Evolutionary conservation across 331 rosid species (phyloP), one percentile per base, ranked within the genome.

Genomic region (Malus hybrid): DNA sequence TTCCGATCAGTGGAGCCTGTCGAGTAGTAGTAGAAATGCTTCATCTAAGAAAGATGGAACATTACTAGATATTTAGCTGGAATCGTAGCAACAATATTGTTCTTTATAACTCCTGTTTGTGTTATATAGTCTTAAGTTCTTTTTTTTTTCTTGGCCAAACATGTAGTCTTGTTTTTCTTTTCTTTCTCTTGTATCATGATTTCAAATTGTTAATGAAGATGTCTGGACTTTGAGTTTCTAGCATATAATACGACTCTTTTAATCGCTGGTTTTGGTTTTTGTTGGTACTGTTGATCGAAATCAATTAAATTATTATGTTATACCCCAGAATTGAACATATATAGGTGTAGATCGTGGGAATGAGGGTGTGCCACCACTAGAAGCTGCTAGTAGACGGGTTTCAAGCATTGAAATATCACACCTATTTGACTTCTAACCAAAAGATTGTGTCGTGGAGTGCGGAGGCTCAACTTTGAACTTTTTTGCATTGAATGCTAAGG

Each of bases 1-100:
- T 74, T 86, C 93, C n/a, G 91, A 92, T 68, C 87, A 90, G n/a
- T 88, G 97, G 96, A 88, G 91, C 56, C 87, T 87, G 55, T 90
- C 96, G 0, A 87, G 90, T 68, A 75, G 86, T 80, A 81, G 92
- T 70, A 79, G 89, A 68, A 88, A 77, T 68, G 86, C 85, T 72
- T 86, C 97, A 22, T 83, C 88, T 68, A 84, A 73, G 13, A 73
- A 85, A 78, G 80, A 75, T 55, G 84, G 42, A 30, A 15, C 81
- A 52, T 76, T 90, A 36, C 66, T 80, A 19, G 82, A 83, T 71
- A 74, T 80, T 69, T 85, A 85, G 24, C 12, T 29, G 66, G 36
- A 62, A 62, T 20, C 28, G 12, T 22, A 71, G 55, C 14, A 6
- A 26, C 14, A 42, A 42, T 42, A 42, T 42, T 42, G 48, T 42